Conservation (phyloP, 176 grass and related monocot genomes). For the Pontederia crassipes region DNA sequence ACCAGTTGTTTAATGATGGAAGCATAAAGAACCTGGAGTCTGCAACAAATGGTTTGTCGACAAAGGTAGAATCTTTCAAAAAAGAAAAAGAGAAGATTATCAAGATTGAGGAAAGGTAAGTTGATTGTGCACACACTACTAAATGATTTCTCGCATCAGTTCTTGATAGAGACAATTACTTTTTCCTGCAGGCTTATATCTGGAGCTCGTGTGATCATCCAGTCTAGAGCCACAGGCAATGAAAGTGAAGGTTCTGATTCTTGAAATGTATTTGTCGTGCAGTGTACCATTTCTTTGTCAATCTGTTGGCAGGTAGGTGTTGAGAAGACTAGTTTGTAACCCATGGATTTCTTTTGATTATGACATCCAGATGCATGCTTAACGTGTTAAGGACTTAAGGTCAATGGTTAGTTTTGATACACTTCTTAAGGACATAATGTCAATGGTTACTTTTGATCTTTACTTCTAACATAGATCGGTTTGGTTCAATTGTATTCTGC, state of each 20-base stretch:
- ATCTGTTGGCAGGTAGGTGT: not conserved
- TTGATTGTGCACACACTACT: no score
- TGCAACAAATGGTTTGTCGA: not conserved
- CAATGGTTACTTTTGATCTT: no score
- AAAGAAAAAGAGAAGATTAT: conserved; percentile 65
- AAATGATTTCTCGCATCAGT: not conserved
- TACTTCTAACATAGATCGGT: no score
- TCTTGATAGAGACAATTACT: conserved; percentile 26
- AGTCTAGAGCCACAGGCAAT: not conserved
- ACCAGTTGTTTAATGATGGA: conserved; percentile 28
- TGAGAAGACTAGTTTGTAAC: not conserved
- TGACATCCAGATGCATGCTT: no score
- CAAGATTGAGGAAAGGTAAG: conserved; percentile 95
- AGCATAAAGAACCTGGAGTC: conserved; percentile 36
- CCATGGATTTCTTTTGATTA: no score
- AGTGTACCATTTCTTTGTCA: not conserved
- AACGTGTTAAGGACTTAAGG: no score
- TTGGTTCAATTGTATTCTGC: no score
- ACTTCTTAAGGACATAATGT: no score
- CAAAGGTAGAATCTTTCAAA: conserved; percentile 45
- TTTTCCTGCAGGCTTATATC: conserved; percentile 8
- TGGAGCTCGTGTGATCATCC: conserved; percentile 12
- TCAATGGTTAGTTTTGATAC: no score
- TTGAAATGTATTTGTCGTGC: not conserved
- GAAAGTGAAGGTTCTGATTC: not conserved